Evolutionary conservation across 176 grass and related monocot species (phyloP).

Genomic region (Triticum urartu): DNA sequence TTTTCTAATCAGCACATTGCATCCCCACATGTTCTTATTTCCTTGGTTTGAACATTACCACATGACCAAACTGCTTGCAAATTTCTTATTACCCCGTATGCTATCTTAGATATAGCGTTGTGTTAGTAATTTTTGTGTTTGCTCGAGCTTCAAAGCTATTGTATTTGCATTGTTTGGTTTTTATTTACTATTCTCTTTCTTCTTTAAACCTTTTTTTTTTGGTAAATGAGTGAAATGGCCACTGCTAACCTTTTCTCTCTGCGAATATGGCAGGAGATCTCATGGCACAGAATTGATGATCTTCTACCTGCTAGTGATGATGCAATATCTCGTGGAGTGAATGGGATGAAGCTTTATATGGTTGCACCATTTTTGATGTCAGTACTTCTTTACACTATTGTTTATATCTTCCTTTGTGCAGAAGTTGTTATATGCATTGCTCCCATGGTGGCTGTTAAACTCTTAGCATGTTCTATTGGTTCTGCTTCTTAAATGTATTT

Average conservation of each 20-base stretch:
- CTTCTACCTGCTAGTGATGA: conserved; percentile 85
- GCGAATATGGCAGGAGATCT: conserved; percentile 70
- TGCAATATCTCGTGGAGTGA: conserved; percentile 73
- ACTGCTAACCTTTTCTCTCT: conserved; percentile 20
- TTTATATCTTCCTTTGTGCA: neutral
- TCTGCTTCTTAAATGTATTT: neutral
- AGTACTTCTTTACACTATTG: conserved; percentile 33
- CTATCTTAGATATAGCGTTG: neutral
- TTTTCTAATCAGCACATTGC: neutral
- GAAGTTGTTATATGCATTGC: neutral
- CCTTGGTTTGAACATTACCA: neutral
- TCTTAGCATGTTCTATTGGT: neutral
- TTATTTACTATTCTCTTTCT: neutral
- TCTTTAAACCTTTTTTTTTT: neutral
- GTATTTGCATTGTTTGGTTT: neutral
- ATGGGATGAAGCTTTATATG: conserved; percentile 97
- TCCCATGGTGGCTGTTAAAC: neutral
- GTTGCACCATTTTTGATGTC: conserved; percentile 89
- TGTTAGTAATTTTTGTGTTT: conserved; percentile 1
- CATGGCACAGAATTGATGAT: conserved; percentile 90
- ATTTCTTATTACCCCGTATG: neutral
- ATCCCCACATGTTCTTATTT: neutral
- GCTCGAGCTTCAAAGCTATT: neutral
- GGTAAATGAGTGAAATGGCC: conserved; percentile 10
- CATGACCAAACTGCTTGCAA: neutral